phyloP scores from a whole-genome alignment of 768 basidiomycete species.

The Podaxis sp. region DNA sequence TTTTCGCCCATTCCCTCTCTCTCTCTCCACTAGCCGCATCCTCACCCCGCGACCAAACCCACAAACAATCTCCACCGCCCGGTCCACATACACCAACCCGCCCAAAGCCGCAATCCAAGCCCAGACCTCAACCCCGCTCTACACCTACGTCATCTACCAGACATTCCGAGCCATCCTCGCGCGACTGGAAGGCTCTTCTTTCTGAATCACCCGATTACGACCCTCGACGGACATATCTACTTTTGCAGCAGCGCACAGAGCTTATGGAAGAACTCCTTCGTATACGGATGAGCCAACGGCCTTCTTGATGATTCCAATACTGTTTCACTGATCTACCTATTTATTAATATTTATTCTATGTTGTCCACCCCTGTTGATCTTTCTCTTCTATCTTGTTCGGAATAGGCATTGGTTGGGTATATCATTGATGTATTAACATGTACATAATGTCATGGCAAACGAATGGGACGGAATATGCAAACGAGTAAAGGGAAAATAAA shows the following conservation, averaged over 20 bases:
- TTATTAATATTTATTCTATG: neutral
- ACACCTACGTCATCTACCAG: neutral
- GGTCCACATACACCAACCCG: neutral
- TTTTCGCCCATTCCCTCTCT: constrained; percentile 5
- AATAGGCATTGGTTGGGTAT: neutral
- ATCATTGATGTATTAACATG: neutral
- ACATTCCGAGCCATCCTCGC: neutral
- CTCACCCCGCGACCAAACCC: neutral
- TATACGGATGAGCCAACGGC: constrained; percentile 3
- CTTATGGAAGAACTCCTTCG: constrained; percentile 14
- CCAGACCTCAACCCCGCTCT: neutral
- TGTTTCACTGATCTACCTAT: neutral
- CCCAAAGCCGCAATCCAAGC: too few relatives aligned
- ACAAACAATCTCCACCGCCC: neutral
- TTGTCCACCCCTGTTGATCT: too few relatives aligned
- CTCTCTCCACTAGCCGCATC: neutral
- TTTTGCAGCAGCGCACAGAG: constrained; percentile 10
- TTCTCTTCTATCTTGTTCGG: neutral
- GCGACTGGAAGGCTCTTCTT: constrained; percentile 4
- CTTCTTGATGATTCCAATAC: neutral
- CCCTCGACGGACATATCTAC: constrained; percentile 9
- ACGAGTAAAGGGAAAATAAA: neutral
- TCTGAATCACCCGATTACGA: constrained; percentile 2
- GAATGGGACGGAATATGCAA: neutral
- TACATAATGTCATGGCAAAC: neutral